phyloP scores from a whole-genome alignment of 2,329 filamentous ascomycete species.

The Alternaria gansuensis region DNA sequence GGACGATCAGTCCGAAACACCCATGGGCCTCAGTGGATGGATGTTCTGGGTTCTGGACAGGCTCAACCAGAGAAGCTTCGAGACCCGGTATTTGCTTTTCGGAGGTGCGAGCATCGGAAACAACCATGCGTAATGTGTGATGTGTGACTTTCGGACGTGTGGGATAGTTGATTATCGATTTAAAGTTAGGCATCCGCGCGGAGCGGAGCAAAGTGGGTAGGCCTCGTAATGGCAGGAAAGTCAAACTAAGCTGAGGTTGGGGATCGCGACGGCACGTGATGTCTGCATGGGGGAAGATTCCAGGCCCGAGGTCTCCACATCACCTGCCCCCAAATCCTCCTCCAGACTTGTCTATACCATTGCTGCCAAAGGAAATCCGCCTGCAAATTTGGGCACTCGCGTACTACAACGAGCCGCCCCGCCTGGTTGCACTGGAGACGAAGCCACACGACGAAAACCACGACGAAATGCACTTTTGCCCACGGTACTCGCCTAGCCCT shows the following conservation, averaged over 20 bases:
- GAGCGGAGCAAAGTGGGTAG: conserved; percentile 21
- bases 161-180: conserved; percentile 18
- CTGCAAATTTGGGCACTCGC: conserved; percentile 34
- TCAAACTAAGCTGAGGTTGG: conserved; percentile 10
- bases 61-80: conserved; percentile 9
- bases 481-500: conserved; percentile 33
- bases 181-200: conserved; percentile 17
- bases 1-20: not conserved
- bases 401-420: conserved; percentile 32
- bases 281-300: conserved; percentile 11
- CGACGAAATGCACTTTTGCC: conserved; percentile 32
- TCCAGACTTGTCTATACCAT: conserved; percentile 30
- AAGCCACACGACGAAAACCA: conserved; percentile 29
- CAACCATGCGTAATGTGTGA: conserved; percentile 7
- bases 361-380: conserved; percentile 37
- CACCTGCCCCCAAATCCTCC: not conserved
- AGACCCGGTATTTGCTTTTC: conserved; percentile 7
- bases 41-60: not conserved
- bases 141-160: conserved; percentile 4
- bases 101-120: conserved; percentile 1
- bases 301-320: conserved; percentile 5
- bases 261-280: conserved; percentile 13
- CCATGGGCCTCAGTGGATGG: not conserved
- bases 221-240: conserved; percentile 18
- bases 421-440: conserved; percentile 31